phyloP scores from a whole-genome alignment of 805 yeast species.

The Spathaspora hagerdaliae region DNA sequence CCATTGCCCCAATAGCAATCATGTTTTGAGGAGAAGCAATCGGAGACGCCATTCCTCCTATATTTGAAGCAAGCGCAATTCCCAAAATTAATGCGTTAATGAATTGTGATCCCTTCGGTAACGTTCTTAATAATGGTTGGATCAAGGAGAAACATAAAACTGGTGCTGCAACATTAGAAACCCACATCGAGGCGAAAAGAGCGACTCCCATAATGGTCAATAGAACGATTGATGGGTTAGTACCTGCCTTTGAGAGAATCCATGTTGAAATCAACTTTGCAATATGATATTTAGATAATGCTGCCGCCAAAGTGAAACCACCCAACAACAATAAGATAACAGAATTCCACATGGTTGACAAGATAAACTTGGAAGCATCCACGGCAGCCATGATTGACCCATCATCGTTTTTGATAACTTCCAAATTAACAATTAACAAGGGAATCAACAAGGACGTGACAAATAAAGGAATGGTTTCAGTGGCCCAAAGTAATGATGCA shows the following conservation, averaged over 20 bases:
- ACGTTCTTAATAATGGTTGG: constrained; percentile 44
- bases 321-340: constrained; percentile 49
- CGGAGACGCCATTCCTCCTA: constrained; percentile 55
- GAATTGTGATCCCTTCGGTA: constrained; percentile 39
- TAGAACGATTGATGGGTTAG: constrained; percentile 45
- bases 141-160: constrained; percentile 50
- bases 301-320: constrained; percentile 54
- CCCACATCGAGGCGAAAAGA: constrained; percentile 54
- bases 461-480: constrained; percentile 89
- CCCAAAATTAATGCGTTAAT: constrained; percentile 41
- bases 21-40: constrained; percentile 54
- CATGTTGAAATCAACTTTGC: constrained; percentile 48
- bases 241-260: constrained; percentile 48
- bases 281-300: constrained; percentile 49
- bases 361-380: constrained; percentile 41
- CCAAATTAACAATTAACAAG: constrained; percentile 66
- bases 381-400: constrained; percentile 42
- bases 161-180: constrained; percentile 55
- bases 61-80: constrained; percentile 48
- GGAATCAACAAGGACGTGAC: constrained; percentile 87
- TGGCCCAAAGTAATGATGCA: constrained; percentile 90
- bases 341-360: constrained; percentile 51
- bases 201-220: constrained; percentile 50
- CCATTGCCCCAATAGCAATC: constrained; percentile 50
- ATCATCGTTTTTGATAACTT: constrained; percentile 57